phyloP scores from a whole-genome alignment of 805 yeast species.

The Candida methanosorbosa region DNA sequence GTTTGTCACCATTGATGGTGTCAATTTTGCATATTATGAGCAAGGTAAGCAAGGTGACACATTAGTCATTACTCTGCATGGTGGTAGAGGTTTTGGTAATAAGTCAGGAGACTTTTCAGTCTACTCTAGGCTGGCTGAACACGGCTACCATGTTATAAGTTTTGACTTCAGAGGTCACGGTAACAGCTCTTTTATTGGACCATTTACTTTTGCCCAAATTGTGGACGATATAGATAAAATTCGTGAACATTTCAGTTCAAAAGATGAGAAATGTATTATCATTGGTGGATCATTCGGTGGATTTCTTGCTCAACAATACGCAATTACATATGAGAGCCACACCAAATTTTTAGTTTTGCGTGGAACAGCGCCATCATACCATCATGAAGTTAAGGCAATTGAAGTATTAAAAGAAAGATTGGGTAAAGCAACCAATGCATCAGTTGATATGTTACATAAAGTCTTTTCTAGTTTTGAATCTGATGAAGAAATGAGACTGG shows the following conservation, averaged over 20 bases:
- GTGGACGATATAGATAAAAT: constrained; percentile 16
- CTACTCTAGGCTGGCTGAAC: constrained; percentile 9
- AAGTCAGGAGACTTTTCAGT: constrained; percentile 14
- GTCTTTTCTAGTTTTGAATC: constrained; percentile 16
- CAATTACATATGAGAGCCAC: constrained; percentile 11
- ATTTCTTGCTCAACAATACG: constrained; percentile 18
- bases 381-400: constrained; percentile 14
- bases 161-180: constrained; percentile 19
- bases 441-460: constrained; percentile 12
- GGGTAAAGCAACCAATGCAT: constrained; percentile 10
- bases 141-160: constrained; percentile 14
- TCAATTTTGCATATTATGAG: constrained; percentile 10
- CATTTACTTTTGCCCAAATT: constrained; percentile 14
- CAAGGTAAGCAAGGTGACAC: constrained; percentile 9
- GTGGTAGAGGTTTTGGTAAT: constrained; percentile 17
- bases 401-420: constrained; percentile 6
- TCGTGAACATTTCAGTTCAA: constrained; percentile 6
- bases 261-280: constrained; percentile 9
- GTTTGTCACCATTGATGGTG: constrained; percentile 8
- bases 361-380: constrained; percentile 18
- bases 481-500: constrained; percentile 15
- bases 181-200: constrained; percentile 12
- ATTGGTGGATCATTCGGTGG: constrained; percentile 20
- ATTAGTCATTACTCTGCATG: constrained; percentile 15
- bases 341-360: constrained; percentile 10